Evolutionary conservation across 1,139 yeast genomes (phyloP).

Genomic region (Geotrichum reessii): DNA sequence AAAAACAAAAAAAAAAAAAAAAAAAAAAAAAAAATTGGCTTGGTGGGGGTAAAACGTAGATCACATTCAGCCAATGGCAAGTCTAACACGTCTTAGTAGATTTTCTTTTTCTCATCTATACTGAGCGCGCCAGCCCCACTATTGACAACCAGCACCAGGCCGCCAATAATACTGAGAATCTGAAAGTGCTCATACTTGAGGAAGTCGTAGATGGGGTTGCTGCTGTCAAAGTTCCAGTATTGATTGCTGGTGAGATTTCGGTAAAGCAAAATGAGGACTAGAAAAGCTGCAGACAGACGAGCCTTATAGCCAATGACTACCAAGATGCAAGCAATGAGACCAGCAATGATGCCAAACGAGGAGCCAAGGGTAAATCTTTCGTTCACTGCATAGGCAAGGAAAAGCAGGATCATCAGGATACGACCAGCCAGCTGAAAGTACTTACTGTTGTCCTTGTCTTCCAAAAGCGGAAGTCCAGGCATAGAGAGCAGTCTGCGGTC

Average conservation of each 20-base stretch:
- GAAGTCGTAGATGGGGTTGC: slow-evolving; percentile 80
- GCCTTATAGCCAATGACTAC: slow-evolving; percentile 93
- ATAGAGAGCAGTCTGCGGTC: slow-evolving; percentile 64
- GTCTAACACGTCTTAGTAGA: slow-evolving; percentile 46
- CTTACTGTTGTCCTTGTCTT: slow-evolving; percentile 77
- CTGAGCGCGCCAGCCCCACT: slow-evolving; percentile 97
- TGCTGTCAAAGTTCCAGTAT: slow-evolving; percentile 73
- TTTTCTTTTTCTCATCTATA: slow-evolving; percentile 92
- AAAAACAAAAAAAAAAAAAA: too few species aligned
- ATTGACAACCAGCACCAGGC: slow-evolving; percentile 80
- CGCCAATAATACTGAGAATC: slow-evolving; percentile 91
- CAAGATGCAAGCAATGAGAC: slow-evolving; percentile 66
- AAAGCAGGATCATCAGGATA: slow-evolving; percentile 74
- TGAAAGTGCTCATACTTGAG: slow-evolving; percentile 92
- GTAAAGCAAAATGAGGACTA: slow-evolving; percentile 66
- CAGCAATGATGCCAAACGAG: slow-evolving; percentile 60
- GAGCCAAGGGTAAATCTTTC: slow-evolving; percentile 69
- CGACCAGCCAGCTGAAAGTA: slow-evolving; percentile 87
- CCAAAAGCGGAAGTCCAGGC: slow-evolving; percentile 88
- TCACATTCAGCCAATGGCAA: neutral
- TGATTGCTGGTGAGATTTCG: slow-evolving; percentile 80
- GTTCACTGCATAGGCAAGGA: slow-evolving; percentile 78
- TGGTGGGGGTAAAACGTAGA: neutral
- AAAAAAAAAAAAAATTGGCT: too few species aligned
- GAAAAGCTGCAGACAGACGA: slow-evolving; percentile 74